Conservation (phyloP, 176 grass and related monocot genomes). For the Calamus simplicifolius region DNA sequence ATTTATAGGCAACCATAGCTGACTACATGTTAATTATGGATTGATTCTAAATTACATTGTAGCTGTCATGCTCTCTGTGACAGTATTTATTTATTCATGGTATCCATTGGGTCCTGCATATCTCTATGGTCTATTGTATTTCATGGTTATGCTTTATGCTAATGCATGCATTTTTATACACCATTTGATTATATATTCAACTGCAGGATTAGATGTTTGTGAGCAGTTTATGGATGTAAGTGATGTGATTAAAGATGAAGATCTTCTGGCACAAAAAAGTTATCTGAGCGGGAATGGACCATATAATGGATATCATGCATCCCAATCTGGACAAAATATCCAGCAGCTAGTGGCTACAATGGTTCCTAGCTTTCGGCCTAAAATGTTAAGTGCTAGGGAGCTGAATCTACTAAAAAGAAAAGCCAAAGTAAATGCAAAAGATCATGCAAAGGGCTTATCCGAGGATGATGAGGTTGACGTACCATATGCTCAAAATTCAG, state of each 20-base stretch:
- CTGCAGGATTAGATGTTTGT: conserved; percentile 91
- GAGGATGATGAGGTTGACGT: conserved; percentile 60
- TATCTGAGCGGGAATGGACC: conserved; percentile 48
- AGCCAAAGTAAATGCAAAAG: conserved; percentile 82
- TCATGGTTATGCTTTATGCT: no score
- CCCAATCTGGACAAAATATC: conserved; percentile 63
- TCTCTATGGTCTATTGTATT: no score
- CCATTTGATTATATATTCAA: conserved; percentile 24
- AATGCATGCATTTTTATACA: no score
- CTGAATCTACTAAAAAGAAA: conserved; percentile 90
- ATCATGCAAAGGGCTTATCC: conserved; percentile 68
- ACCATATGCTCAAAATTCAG: conserved; percentile 25
- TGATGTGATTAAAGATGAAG: conserved; percentile 95
- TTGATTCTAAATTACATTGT: no score
- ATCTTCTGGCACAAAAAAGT: conserved; percentile 69
- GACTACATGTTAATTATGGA: no score
- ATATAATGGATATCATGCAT: conserved; percentile 47
- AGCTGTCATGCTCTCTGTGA: no score
- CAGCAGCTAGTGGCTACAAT: conserved; percentile 90
- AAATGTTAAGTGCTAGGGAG: conserved; percentile 84
- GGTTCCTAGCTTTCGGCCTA: conserved; percentile 59
- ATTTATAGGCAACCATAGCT: no score
- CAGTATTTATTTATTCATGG: no score
- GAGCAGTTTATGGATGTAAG: conserved; percentile 99
- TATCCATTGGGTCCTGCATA: no score